Conservation (phyloP, 2,329 filamentous ascomycete species). For the Ceratocystis harringtonii region DNA sequence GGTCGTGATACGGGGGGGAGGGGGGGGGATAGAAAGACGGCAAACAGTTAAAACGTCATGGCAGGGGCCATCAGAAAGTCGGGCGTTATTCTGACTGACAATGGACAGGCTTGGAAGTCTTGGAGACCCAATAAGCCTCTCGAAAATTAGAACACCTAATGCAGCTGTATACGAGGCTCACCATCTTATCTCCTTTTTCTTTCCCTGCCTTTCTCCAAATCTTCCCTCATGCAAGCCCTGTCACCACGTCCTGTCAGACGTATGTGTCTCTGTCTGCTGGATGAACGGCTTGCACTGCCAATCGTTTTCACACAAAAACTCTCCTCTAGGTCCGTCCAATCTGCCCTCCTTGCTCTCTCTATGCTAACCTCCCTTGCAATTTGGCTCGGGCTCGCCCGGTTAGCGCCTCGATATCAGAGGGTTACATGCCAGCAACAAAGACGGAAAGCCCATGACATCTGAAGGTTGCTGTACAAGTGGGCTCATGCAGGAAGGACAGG, state of each 20-base stretch:
- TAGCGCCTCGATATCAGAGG: too few relatives aligned
- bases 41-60: neutral
- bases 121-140: too few relatives aligned
- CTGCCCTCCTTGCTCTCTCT: too few relatives aligned
- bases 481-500: neutral
- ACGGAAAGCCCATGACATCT: too few relatives aligned
- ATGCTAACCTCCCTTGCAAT: too few relatives aligned
- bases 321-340: neutral
- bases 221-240: neutral
- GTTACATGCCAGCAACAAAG: too few relatives aligned
- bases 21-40: neutral
- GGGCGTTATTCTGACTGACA: too few relatives aligned
- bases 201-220: neutral
- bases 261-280: neutral
- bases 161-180: neutral
- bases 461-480: neutral
- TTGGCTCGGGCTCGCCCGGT: too few relatives aligned
- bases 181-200: neutral
- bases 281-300: neutral
- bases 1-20: neutral
- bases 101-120: too few relatives aligned
- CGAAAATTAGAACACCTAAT: neutral
- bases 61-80: too few relatives aligned
- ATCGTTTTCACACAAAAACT: neutral
- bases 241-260: neutral